Evolutionary conservation across 345 rosid species (phyloP), one percentile per base, ranked within the genome.

Genomic region (Euphorbia tirucalli): DNA sequence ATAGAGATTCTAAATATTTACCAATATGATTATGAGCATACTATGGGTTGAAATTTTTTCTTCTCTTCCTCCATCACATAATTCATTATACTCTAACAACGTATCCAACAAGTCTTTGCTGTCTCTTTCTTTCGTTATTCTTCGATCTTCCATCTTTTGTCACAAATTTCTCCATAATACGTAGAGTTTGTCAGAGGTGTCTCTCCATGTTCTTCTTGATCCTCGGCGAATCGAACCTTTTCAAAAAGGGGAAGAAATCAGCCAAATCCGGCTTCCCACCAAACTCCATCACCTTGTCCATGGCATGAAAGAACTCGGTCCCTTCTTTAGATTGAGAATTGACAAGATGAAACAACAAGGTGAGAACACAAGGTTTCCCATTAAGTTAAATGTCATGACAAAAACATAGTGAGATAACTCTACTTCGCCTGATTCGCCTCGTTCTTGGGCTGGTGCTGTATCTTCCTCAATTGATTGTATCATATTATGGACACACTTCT

Each of bases 181-280:
- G 5, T 1, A 56, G 4, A 7, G 57, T 25, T 10, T 18, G n/a
- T 35, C 75, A 75, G 15, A 73, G 0, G 39, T 68, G 70, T 52
- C 41, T 18, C 54, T 30, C 61, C 84, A 68, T 71, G 43, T 60
- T 31, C 68, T 39, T 75, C 59, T 57, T 77, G 61, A 81, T 24
- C 37, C 81, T 75, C 19, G 74, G 81, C 8, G 72, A 81, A 74
- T 81, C 81, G 16, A 67, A 49, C 62, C 59, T 25, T 67, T 25
- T 55, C 37, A 80, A 57, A 46, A 46, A 13, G 3, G 52, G 52
- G 11, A 7, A 46, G 18, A 46, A 46, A 46, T 46, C 52, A 46
- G 52, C 52, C 52, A 46, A 46, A 46, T 46, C 11, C 3, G 52
- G 52, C 52, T 46, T 46, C 18, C 16, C 52, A 46, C 52, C 14